Base-by-base conservation (phyloP, 2,329 filamentous ascomycete genomes). In the Tolypocladium capitatum region DNA sequence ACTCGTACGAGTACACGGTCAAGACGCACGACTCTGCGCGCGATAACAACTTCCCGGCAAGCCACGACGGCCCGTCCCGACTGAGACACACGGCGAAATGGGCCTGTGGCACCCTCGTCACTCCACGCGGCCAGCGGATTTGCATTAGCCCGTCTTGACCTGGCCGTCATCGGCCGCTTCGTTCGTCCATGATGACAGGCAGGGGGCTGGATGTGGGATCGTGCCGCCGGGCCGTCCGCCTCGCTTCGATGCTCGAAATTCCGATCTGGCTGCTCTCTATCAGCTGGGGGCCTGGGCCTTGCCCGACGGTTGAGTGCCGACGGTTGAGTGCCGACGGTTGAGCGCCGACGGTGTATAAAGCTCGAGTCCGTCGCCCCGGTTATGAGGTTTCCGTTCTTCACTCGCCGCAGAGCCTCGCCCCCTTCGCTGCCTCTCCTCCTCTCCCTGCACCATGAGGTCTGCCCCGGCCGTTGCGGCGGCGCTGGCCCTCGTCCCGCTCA, bases 381-480 rank as follows among this genome's bases (percentile, higher is more conserved):
- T 28, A 3, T n/a, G 21, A 41, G 14, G 21, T 30, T 18, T 16
- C 16, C 13, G 24, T 18, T 11, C 16, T 18, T 42, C 24, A 28
- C 24, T 30, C n/a, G 24, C 18, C 24, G 4, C 13, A 34, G 8
- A 20, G 24, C 14, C 10, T 2, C 8, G 8, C 11, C 16, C 13
- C 14, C 36, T 33, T 45, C 24, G 40, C 49, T 44, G 13, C 36
- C 43, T 46, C 43, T 49, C 31, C 43, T 55, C 57, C 52, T 35
- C 31, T 38, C 46, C 42, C 32, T 43, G 35, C 47, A 49, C 30
- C 36, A 53, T 51, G 50, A 47, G 47, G 47, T 52, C 48, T 31
- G 49, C 52, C 50, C 18, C 67, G 52, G 65, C 65, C 44, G 53
- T 65, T n/a, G 45, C 40, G 48, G 67, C 63, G 58, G 65, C 65